Percentiles rank a stretch among this genome's conserved stretches.
These are phyloP conservation scores for Pythium insidiosum DNA, from an alignment of 352 stramenopile genomes.

Conservation along the genomic window DNA sequence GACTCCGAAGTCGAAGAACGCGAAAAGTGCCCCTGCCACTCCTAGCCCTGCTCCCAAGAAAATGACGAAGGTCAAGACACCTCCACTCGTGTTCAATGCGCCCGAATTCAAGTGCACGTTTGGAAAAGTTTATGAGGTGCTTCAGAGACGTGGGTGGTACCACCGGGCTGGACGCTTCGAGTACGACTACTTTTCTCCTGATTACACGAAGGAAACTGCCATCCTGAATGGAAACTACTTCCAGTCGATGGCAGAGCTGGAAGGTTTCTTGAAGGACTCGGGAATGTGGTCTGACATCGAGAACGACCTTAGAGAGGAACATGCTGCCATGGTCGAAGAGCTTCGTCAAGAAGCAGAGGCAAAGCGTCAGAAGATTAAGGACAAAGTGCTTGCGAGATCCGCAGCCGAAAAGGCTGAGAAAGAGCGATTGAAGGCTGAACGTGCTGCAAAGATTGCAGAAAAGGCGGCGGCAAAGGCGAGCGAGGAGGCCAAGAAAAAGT, in stretches of 20 bases:
- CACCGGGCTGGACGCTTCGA: slow-evolving; percentile 51
- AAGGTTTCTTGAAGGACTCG: slow-evolving; percentile 50
- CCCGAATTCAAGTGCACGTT: slow-evolving; percentile 69
- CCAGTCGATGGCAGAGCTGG: slow-evolving; percentile 43
- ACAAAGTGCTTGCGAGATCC: no score
- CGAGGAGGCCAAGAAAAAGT: neutral
- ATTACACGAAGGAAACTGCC: slow-evolving; percentile 44
- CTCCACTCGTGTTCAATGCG: slow-evolving; percentile 25
- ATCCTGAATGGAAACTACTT: slow-evolving; percentile 58
- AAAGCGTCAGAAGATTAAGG: slow-evolving; percentile 11
- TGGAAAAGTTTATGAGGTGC: slow-evolving; percentile 48
- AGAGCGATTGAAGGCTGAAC: neutral
- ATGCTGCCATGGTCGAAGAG: slow-evolving; percentile 38
- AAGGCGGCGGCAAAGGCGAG: slow-evolving; percentile 1
- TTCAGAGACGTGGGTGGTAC: slow-evolving; percentile 54
- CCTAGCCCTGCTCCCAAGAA: slow-evolving; percentile 11
- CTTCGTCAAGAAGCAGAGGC: slow-evolving; percentile 37
- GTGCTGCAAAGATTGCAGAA: neutral
- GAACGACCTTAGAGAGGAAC: slow-evolving; percentile 36
- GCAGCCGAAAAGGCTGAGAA: slow-evolving; percentile 5
- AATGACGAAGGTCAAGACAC: slow-evolving; percentile 24
- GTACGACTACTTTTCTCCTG: slow-evolving; percentile 79
- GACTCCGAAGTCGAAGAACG: slow-evolving; percentile 11
- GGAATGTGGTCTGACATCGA: slow-evolving; percentile 56
- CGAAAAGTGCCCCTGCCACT: slow-evolving; percentile 13